Percentiles rank a stretch among this genome's conserved stretches.
Conservation (phyloP, 768 basidiomycete genomes). For the Plicaturopsis crispa region DNA sequence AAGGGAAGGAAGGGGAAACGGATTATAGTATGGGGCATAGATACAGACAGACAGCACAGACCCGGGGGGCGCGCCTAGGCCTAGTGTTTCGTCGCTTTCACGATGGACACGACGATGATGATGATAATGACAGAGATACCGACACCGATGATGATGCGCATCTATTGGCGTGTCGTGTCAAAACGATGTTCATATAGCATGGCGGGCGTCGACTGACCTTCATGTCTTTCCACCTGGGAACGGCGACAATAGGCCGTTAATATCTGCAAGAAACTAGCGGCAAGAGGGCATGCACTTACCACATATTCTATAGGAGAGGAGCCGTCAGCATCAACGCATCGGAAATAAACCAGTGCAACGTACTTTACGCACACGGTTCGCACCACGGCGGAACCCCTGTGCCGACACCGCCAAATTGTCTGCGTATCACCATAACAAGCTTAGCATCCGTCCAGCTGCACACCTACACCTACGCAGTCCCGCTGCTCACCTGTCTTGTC, state of each 20-base stretch:
- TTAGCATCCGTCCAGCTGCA: neutral
- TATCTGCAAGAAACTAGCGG: slow-evolving; percentile 1
- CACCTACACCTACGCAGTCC: neutral
- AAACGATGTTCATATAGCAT: too few relatives aligned
- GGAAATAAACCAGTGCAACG: slow-evolving; percentile 21
- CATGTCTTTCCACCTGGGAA: slow-evolving; percentile 91
- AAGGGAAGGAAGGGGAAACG: too few relatives aligned
- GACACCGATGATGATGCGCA: slow-evolving; percentile 93
- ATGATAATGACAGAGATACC: slow-evolving; percentile 86
- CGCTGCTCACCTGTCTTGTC: slow-evolving; percentile 88
- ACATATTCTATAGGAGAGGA: too few relatives aligned
- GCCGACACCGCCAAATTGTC: slow-evolving; percentile 97
- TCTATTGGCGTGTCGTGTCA: too few relatives aligned
- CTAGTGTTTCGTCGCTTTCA: slow-evolving; percentile 69
- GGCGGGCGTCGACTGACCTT: slow-evolving; percentile 70
- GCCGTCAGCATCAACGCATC: slow-evolving; percentile 1
- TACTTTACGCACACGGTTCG: slow-evolving; percentile 96
- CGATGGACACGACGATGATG: slow-evolving; percentile 93
- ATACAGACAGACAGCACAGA: too few relatives aligned
- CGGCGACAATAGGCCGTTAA: slow-evolving; percentile 7
- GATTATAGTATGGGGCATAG: too few relatives aligned
- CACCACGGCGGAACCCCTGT: slow-evolving; percentile 97
- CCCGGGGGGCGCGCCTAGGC: too few relatives aligned
- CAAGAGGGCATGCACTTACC: slow-evolving; percentile 41
- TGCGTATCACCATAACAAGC: slow-evolving; percentile 19